Base-by-base conservation (phyloP, 2,329 filamentous ascomycete genomes). In the Colletotrichum musae region DNA sequence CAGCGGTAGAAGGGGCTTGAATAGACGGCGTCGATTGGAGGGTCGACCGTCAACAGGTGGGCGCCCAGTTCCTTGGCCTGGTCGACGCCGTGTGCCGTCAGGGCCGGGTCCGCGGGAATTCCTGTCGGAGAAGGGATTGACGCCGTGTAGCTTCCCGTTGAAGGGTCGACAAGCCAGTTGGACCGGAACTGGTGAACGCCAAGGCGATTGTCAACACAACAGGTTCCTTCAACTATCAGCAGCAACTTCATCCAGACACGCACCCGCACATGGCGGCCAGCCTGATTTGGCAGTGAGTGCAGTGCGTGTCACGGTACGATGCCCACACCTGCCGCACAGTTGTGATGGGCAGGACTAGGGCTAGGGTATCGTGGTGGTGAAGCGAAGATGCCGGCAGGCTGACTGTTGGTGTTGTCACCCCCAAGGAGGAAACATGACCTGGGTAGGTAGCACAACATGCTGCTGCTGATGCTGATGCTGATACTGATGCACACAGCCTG, bases 1-100 rank as follows among this genome's bases (percentile, higher is more conserved):
- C 94, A 97, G 72, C 94, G 89, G 80, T 96, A 97, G 81, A 94
- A 97, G 0, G 94, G 93, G 70, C 92, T 94, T 39, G 90, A 93
- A 83, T 97, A 98, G 73, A 98, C 87, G 54, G 86, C 86, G 61
- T 94, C 91, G 68, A 95, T 87, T 1, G 91, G 88, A 41, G 93
- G 92, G 18, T 89, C 81, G 52, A 93, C 77, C 0, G 82, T 84
- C 67, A 85, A 77, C 56, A 97, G 85, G 76, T 93, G 87, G 7
- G 80, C 83, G 2, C 87, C 94, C 54, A 98, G 87, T 81, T 98
- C 91, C 70, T 89, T 86, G 24, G 94, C 90, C 84, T 99, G 96
- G 59, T 89, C 86, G 48, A 97, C 92, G 67, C 96, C 96, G 77
- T 98, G 92, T 24, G 93, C 90, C 7, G 95, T 94, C 74, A 99